These are phyloP conservation scores for Pachysandra terminalis DNA, from an alignment of 164 flowering plant species.

Conservation along the genomic window DNA sequence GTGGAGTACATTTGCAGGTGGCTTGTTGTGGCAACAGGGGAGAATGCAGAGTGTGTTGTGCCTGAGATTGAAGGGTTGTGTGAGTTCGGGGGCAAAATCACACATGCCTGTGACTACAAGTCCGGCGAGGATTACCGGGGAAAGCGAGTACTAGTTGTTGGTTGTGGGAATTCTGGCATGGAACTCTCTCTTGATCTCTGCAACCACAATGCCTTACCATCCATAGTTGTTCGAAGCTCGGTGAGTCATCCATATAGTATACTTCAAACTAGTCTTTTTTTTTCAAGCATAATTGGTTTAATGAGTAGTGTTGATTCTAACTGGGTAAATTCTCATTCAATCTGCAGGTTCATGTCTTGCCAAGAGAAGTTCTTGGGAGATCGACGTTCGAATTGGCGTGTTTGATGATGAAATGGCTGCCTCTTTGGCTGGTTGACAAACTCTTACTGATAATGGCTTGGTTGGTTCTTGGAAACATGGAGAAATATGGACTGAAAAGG, in stretches of 20 bases:
- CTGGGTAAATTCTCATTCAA: neutral
- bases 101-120: conserved; percentile 59
- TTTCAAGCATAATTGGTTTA: neutral
- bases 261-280: neutral
- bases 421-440: conserved; percentile 61
- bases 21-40: conserved; percentile 88
- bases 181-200: conserved; percentile 74
- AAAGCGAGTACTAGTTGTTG: conserved; percentile 62
- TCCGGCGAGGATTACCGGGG: conserved; percentile 52
- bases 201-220: conserved; percentile 61
- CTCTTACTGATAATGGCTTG: conserved; percentile 48
- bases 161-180: conserved; percentile 92
- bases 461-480: conserved; percentile 52
- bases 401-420: conserved; percentile 60
- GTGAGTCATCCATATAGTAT: conserved; percentile 32
- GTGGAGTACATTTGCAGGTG: conserved; percentile 66
- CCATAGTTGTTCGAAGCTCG: conserved; percentile 67
- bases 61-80: conserved; percentile 58
- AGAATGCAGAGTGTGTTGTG: conserved; percentile 64
- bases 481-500: conserved; percentile 63
- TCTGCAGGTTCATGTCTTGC: conserved; percentile 77
- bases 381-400: conserved; percentile 61
- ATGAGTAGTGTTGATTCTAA: neutral
- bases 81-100: conserved; percentile 47
- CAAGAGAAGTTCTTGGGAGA: conserved; percentile 64